Conservation (phyloP, 306 rosid species). For the Castanopsis chinensis region DNA sequence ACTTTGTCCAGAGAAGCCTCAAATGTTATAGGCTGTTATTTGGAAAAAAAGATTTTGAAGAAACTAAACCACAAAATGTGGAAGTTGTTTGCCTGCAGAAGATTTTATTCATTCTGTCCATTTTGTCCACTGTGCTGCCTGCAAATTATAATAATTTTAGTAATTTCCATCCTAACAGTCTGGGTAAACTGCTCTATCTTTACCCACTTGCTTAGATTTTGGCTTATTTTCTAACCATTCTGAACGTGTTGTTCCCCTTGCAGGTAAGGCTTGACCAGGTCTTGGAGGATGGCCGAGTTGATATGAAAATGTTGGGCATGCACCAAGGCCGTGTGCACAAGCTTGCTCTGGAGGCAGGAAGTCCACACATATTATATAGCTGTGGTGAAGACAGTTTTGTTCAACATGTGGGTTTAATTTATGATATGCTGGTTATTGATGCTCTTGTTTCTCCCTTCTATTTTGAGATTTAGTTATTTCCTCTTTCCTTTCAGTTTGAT, state of each 20-base stretch:
- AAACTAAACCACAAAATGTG: not conserved
- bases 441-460: slow-evolving; percentile 29
- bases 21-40: not conserved
- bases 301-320: slow-evolving; percentile 47
- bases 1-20: not conserved
- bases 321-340: slow-evolving; percentile 49
- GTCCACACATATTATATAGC: slow-evolving; percentile 55
- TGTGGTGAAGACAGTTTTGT: slow-evolving; percentile 57
- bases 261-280: slow-evolving; percentile 59
- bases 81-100: not conserved
- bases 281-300: slow-evolving; percentile 40
- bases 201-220: slow-evolving; percentile 3
- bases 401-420: slow-evolving; percentile 51
- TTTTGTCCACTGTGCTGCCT: not conserved
- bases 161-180: not conserved
- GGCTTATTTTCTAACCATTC: slow-evolving; percentile 13
- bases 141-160: not conserved
- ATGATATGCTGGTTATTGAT: slow-evolving; percentile 24
- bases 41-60: not conserved
- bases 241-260: not conserved
- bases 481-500: slow-evolving; percentile 58
- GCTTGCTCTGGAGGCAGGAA: slow-evolving; percentile 70
- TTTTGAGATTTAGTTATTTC: slow-evolving; percentile 24
- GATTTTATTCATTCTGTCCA: too few relatives aligned
- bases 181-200: not conserved